Conservation (phyloP, 2,329 filamentous ascomycete species). For the Colletotrichum liaoningense region DNA sequence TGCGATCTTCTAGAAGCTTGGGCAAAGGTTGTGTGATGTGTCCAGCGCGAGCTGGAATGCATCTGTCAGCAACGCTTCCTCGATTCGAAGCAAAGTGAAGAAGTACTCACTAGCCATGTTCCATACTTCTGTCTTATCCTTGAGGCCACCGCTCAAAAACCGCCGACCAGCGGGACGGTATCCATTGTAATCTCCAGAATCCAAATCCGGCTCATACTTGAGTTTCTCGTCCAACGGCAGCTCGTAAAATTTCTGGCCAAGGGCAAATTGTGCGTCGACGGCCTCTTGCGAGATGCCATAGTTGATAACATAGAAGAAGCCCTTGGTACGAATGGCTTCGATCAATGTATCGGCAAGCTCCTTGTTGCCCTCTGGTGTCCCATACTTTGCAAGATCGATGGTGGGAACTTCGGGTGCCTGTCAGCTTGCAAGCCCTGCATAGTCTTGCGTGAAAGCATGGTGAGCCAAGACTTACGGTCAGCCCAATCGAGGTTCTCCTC, state of each 20-base stretch:
- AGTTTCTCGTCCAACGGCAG: conserved; percentile 70
- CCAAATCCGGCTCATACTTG: conserved; percentile 61
- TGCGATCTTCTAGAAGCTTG: conserved; percentile 57
- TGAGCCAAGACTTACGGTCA: conserved; percentile 41
- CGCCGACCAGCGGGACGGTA: conserved; percentile 61
- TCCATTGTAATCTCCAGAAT: conserved; percentile 67
- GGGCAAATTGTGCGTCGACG: conserved; percentile 68
- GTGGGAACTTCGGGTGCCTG: conserved; percentile 41
- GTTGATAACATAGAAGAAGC: conserved; percentile 72
- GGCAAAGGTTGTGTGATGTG: conserved; percentile 49
- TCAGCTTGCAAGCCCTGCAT: conserved; percentile 15
- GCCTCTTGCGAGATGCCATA: conserved; percentile 69
- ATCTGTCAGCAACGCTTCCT: neutral
- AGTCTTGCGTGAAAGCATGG: neutral
- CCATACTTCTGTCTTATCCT: conserved; percentile 52
- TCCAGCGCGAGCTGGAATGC: conserved; percentile 42
- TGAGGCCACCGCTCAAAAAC: conserved; percentile 49
- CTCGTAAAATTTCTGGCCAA: conserved; percentile 64
- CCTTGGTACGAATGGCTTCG: conserved; percentile 49
- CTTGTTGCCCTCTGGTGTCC: conserved; percentile 44
- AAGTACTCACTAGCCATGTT: conserved; percentile 49
- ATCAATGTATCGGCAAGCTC: conserved; percentile 44
- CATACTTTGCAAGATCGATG: conserved; percentile 48
- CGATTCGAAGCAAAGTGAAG: neutral
- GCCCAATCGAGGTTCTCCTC: conserved; percentile 51